These are phyloP conservation scores for Papiliotrema flavescens DNA, from an alignment of 1,284 basidiomycete species.

Conservation along the genomic window DNA sequence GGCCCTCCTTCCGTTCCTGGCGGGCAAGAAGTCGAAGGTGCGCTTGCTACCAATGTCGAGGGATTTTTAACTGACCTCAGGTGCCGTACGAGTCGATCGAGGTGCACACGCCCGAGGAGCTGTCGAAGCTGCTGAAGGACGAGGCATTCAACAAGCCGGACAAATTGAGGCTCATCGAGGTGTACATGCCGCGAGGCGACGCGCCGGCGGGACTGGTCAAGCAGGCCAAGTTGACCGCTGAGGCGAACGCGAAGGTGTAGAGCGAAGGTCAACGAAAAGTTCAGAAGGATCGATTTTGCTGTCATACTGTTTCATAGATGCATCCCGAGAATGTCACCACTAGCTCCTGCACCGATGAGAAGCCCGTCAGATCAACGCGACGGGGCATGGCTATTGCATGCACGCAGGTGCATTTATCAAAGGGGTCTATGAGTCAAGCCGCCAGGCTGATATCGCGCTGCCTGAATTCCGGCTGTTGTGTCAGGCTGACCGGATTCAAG, in stretches of 20 bases:
- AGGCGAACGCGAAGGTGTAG: constrained; percentile 41
- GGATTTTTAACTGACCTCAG: constrained; percentile 10
- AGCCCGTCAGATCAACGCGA: no score
- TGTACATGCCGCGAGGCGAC: constrained; percentile 45
- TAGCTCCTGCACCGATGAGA: no score
- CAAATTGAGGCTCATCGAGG: constrained; percentile 45
- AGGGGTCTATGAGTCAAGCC: no score
- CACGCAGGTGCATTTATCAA: no score
- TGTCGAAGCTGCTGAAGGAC: constrained; percentile 54
- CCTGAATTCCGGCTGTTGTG: no score
- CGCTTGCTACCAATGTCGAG: constrained; percentile 1
- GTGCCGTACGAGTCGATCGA: constrained; percentile 38
- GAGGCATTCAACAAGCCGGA: constrained; percentile 41
- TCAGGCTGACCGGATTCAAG: no score
- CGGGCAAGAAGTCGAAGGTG: constrained; percentile 35
- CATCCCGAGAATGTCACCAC: no score
- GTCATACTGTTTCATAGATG: no score
- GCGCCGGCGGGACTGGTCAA: constrained; percentile 41
- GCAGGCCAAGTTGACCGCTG: constrained; percentile 48
- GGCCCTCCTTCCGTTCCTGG: constrained; percentile 44
- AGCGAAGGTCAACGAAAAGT: no score
- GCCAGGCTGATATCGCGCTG: no score
- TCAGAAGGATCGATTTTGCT: no score
- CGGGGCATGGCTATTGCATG: no score
- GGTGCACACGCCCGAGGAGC: constrained; percentile 50